Conservation (phyloP, 768 basidiomycete species). For the Polyporus arcularius region DNA sequence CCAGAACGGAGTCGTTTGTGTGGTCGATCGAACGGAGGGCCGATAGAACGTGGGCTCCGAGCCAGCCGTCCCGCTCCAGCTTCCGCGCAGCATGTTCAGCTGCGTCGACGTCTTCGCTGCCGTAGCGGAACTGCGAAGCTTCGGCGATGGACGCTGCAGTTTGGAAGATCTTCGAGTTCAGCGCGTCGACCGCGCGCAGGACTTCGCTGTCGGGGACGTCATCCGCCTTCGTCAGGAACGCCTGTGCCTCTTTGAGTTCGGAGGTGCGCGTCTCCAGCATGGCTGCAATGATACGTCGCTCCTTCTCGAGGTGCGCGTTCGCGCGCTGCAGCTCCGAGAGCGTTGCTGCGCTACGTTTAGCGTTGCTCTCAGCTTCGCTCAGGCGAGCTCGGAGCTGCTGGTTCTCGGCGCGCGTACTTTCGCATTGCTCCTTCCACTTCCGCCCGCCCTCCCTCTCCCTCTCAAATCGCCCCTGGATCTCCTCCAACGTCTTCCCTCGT, state of each 20-base stretch:
- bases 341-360: neutral
- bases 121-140: slow-evolving; percentile 31
- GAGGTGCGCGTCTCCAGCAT: slow-evolving; percentile 39
- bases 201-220: slow-evolving; percentile 48
- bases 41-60: neutral
- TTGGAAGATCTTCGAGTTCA: slow-evolving; percentile 53
- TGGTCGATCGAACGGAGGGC: slow-evolving; percentile 4
- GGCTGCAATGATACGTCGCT: neutral
- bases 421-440: neutral
- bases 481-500: neutral
- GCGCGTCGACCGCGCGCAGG: slow-evolving; percentile 40
- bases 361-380: neutral
- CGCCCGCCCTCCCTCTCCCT: neutral
- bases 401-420: neutral
- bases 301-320: neutral
- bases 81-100: neutral
- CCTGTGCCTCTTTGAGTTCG: slow-evolving; percentile 49
- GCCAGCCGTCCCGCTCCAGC: neutral
- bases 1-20: slow-evolving; percentile 7
- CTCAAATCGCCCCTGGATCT: neutral
- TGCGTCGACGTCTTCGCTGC: neutral
- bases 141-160: slow-evolving; percentile 53
- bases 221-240: slow-evolving; percentile 48
- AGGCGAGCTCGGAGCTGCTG: neutral
- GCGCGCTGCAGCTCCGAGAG: neutral